These are phyloP conservation scores for Fusarium sp. DNA, from an alignment of 2,329 filamentous ascomycete genomes.

Conservation along the genomic window DNA sequence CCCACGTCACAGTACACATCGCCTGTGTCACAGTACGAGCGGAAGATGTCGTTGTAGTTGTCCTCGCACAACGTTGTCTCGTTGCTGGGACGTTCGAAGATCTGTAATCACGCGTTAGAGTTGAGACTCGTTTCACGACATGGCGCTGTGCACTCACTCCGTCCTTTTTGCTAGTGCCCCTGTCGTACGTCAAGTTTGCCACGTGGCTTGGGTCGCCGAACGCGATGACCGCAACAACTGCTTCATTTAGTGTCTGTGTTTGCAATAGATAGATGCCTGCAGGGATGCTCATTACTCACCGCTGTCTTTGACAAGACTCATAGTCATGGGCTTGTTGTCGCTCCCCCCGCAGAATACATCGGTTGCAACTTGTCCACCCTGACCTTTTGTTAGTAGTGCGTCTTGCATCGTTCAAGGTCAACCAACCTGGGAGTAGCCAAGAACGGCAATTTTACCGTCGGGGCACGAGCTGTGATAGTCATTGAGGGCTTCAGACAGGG, in stretches of 20 bases:
- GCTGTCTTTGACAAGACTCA: slow-evolving; percentile 44
- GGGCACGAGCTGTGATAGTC: slow-evolving; percentile 50
- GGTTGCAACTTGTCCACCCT: slow-evolving; percentile 52
- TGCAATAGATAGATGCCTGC: not conserved
- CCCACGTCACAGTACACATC: slow-evolving; percentile 54
- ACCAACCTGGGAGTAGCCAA: slow-evolving; percentile 54
- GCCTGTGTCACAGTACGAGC: slow-evolving; percentile 54
- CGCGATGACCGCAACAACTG: slow-evolving; percentile 53
- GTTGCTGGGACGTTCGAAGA: slow-evolving; percentile 47
- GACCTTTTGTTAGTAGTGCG: not conserved
- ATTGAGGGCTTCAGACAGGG: slow-evolving; percentile 44
- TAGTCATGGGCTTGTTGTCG: slow-evolving; percentile 38
- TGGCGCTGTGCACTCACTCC: slow-evolving; percentile 46
- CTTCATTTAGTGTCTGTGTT: slow-evolving; percentile 20
- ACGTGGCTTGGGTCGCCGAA: slow-evolving; percentile 55
- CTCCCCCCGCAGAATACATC: slow-evolving; percentile 51
- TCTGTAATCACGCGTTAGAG: slow-evolving; percentile 39
- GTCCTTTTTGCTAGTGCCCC: slow-evolving; percentile 48
- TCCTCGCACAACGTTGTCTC: slow-evolving; percentile 48
- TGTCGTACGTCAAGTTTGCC: slow-evolving; percentile 48
- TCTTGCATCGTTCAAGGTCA: too few relatives aligned
- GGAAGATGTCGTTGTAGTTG: slow-evolving; percentile 47
- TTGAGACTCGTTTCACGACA: not conserved
- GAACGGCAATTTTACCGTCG: slow-evolving; percentile 51
- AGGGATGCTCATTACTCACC: slow-evolving; percentile 44